Evolutionary conservation across 2,329 filamentous ascomycete genomes (phyloP), one percentile per base, ranked within the genome.

Genomic region (Penicillium palitans): DNA sequence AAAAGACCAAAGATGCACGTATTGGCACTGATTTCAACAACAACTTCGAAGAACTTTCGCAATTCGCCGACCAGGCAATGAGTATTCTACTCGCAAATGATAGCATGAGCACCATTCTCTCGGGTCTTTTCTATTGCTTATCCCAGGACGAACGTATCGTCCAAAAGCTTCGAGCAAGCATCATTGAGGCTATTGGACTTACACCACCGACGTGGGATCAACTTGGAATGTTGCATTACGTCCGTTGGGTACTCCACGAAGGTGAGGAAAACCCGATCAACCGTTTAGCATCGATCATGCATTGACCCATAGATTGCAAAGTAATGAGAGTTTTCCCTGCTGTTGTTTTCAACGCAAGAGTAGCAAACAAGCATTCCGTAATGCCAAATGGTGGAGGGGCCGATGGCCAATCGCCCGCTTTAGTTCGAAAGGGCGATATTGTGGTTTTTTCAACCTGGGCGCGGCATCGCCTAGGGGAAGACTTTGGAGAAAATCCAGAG

Each of bases 71-170:
- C 19, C 54, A 62, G 47, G 24, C 47, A 2, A 19, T 62, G 4
- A 58, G 54, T 24, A 52, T 62, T 6, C 37, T 62, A 2, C 46
- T 62, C 3, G 58, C 58, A 21, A 62, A 60, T 13, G 58, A 62
- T 10, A 62, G 58, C 41, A 61, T 61, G 49, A 48, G 47, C 47
- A 63, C 59, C 3, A 55, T 55, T 4, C 56, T 63, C 5, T 63
- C 61, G n/a, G 59, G 59, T 6, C 42, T 59, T 17, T 57, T 63
- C 45, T 61, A 41, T 21, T 59, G 47, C 25, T 52, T 63, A 37
- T 35, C 55, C 19, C 48, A 35, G 39, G 27, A 63, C 4, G 19
- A 56, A 25, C 40, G 55, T 0, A 55, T 61, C 2, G 52, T 59
- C 2, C 3, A 35, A 1, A 61, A 47, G 45, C 27, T 52, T 25